Evolutionary conservation across 1,139 yeast genomes (phyloP), one percentile per base, ranked within the genome.

Genomic region (Yamadazyma atmosphaerica): DNA sequence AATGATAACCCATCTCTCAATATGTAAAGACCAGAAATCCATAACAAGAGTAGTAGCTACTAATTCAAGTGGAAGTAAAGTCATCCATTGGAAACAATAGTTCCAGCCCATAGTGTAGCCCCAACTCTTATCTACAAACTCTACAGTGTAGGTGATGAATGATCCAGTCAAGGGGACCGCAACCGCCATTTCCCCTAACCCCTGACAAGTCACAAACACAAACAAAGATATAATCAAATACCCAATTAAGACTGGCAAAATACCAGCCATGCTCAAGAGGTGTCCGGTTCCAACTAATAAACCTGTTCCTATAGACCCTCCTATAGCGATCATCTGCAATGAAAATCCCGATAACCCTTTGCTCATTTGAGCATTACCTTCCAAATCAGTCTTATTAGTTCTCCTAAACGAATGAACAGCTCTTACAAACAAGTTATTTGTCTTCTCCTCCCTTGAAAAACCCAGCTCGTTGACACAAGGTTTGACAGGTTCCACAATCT

Each of bases 121-220:
- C 80, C 89, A 79, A 7, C 88, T 82, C 2, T 79, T 74, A 51
- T 86, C 94, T 30, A 87, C 67, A 49, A 86, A 82, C 41, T 83
- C 71, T 4, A 86, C 68, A 25, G 87, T 78, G 58, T 81, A 86
- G 40, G 84, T 78, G 32, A 84, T 74, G 61, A 85, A 86, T 1
- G 90, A 87, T 51, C 95, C 96, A 39, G 85, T 71, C 33, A 86
- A 81, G 5, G 94, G 90, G 61, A 82, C 86, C 11, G 81, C 73
- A 29, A 85, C 86, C 34, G 94, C 88, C 56, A 87, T 59, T 61
- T 88, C 96, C 47, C 95, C 94, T 40, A 88, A 78, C n/a, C 92
- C 82, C 56, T 86, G 90, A 52, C 86, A 83, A 33, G 86, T 83
- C 52, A 80, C 76, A 63, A 79, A 85, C 49, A 87, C 78, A 76